Conservation (phyloP, 2,329 filamentous ascomycete genomes). For the Epichloe coenophiala region DNA sequence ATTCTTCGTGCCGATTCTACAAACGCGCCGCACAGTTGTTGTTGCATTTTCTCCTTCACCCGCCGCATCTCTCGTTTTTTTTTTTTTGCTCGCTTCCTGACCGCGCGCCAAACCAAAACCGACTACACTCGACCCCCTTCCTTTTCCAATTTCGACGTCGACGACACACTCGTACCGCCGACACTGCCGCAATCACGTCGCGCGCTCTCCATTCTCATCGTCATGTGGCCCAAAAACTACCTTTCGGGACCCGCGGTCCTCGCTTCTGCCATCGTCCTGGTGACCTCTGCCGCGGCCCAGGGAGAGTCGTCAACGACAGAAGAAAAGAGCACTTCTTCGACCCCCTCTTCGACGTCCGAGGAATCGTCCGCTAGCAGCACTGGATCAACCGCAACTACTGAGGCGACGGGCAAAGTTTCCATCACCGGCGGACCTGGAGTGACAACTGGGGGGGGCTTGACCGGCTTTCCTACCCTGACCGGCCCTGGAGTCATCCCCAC, state of each 20-base stretch:
- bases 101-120: not conserved
- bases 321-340: conserved; percentile 7
- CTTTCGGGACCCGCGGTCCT: conserved; percentile 14
- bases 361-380: conserved; percentile 12
- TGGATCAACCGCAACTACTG: not conserved
- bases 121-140: not conserved
- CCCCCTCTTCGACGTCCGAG: not conserved
- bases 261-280: conserved; percentile 16
- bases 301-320: conserved; percentile 2
- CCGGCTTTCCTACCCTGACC: conserved; percentile 29
- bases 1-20: not conserved
- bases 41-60: not conserved
- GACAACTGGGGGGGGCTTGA: conserved; percentile 13
- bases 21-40: not conserved
- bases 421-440: conserved; percentile 11
- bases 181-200: not conserved
- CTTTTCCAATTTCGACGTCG: not conserved
- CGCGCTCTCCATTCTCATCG: not conserved
- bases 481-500: conserved; percentile 29
- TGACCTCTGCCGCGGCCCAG: conserved; percentile 21
- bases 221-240: conserved; percentile 16
- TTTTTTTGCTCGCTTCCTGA: not conserved
- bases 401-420: conserved; percentile 6
- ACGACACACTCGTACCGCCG: not conserved
- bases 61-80: not conserved